Percentiles rank a stretch among this genome's conserved stretches.
Evolutionary conservation across 2,329 filamentous ascomycete genomes (phyloP).

Genomic region (Talaromyces amestolkiae): DNA sequence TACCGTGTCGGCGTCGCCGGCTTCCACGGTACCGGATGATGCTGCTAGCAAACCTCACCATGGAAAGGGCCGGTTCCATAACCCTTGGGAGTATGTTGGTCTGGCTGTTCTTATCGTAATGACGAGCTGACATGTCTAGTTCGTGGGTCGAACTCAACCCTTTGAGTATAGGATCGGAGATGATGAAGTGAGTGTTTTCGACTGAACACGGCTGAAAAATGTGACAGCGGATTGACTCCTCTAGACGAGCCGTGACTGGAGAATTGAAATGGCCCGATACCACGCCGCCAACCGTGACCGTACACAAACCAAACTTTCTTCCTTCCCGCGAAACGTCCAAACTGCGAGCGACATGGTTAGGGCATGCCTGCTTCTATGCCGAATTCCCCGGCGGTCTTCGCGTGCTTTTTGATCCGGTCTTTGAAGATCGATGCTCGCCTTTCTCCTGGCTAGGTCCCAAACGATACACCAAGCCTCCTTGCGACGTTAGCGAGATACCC

Average conservation of each 20-base stretch:
- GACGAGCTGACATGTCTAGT: constrained; percentile 7
- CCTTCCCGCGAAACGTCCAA: constrained; percentile 56
- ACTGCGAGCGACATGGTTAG: constrained; percentile 81
- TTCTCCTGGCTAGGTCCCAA: constrained; percentile 68
- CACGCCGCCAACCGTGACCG: constrained; percentile 62
- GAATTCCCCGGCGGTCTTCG: constrained; percentile 84
- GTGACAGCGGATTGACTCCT: background rate
- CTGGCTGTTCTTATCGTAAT: constrained; percentile 12
- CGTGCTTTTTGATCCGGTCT: constrained; percentile 90
- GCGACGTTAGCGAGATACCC: constrained; percentile 74
- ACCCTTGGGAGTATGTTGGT: constrained; percentile 48
- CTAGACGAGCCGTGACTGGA: constrained; percentile 49
- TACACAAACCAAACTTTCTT: constrained; percentile 67
- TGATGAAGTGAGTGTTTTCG: constrained; percentile 16
- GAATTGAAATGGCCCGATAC: constrained; percentile 59
- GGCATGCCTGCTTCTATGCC: constrained; percentile 89
- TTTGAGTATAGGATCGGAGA: background rate
- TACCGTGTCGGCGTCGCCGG: constrained; percentile 37
- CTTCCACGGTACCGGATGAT: constrained; percentile 38
- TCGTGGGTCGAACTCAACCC: constrained; percentile 1
- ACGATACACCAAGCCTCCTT: constrained; percentile 75
- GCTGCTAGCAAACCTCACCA: constrained; percentile 42
- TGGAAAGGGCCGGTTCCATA: constrained; percentile 38
- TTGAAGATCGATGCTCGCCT: constrained; percentile 82
- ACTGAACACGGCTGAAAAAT: background rate